Base-by-base conservation (phyloP, 768 basidiomycete species). In the Amanita pseudoporphyria region DNA sequence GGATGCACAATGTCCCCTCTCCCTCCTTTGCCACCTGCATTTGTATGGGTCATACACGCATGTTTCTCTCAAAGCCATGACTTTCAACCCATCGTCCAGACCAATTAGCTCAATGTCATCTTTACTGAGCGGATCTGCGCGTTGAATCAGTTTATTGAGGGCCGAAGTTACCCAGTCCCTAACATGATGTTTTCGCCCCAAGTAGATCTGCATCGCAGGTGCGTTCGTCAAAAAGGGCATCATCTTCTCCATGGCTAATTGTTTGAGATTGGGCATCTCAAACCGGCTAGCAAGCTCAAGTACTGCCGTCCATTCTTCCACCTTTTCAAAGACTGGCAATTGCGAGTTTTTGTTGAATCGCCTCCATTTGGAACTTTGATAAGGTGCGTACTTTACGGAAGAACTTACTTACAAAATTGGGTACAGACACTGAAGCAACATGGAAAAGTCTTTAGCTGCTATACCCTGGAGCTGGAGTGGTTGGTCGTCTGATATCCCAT, bases 211-310 rank as follows among this genome's bases (percentile, higher is more conserved):
- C 44, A 24, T 14, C 6, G 37, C 37, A 33, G 43, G 43, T 16
- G 14, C 9, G 9, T 28, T 21, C 7, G 31, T 19, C 12, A 28
- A 13, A 37, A 52, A 6, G 10, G 28, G 9, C n/a, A 40, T 39
- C n/a, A 70, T 52, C 1, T 56, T 47, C 14, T 60, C 16, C 28
- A 65, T 54, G 12, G 66, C 65, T 31, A 56, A 33, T 13, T 56
- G 41, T 36, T 60, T 52, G 26, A 66, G 22, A 7, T 47, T 18
- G 2, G 56, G 31, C 14, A 61, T 63, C 19, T 58, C 54, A 63
- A 69, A 71, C 57, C 61, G 57, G 10, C 39, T 58, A 9, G 66
- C 49, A n/a, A 69, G 37, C 47, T 64, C 64, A 21, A 64, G 42
- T 35, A 67, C 61, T 0, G 61, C 54, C 21, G 61, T 56, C 69